Base-by-base conservation (phyloP, 108 stramenopile genomes). In the Fistulifera solaris region DNA sequence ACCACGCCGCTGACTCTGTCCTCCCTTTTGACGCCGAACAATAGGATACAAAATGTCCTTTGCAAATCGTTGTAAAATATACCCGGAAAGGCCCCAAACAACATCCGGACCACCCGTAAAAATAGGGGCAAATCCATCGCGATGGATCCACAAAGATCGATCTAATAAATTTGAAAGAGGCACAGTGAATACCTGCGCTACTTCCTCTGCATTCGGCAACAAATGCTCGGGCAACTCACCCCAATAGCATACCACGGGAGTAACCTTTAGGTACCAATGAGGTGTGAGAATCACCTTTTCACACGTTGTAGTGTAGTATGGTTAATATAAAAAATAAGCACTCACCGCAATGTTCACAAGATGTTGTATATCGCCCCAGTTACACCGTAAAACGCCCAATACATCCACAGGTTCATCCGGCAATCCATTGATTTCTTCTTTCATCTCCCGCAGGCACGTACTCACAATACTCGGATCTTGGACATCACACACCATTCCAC, bases 361-460 rank as follows among this genome's bases (percentile, higher is more conserved):
- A 8, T 35, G 31, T 35, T 35, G 31, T 35, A 35, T 35, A 35
- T 35, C 31, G 8, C 87, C 80, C 91, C 91, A 95, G 59, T 95
- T 93, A 54, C 91, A 93, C 48, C 94, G 77, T 48, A 95, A 59
- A 8, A 91, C 83, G 5, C 94, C 94, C 18, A 95, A 47, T 5
- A 90, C 86, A 43, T 70, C 62, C 40, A 94, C 61, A 63, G 64
- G 56, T 0, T 70, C 69, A 47, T 57, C 58, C 31, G 61, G 60
- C 22, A 80, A 45, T 19, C 79, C 76, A 18, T 85, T 93, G 51
- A 95, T 92, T 67, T 97, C 96, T 73, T 97, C 96, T 27, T 89
- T 80, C 94, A 97, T 95, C 63, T 97, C 96, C 40, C 96, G 56
- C 15, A 97, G 59, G 47, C 89, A 85, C 24, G 96, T 95, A 38